Evolutionary conservation across 805 yeast genomes (phyloP), one percentile per base, ranked within the genome.

Genomic region (Wickerhamiella bombiphila): DNA sequence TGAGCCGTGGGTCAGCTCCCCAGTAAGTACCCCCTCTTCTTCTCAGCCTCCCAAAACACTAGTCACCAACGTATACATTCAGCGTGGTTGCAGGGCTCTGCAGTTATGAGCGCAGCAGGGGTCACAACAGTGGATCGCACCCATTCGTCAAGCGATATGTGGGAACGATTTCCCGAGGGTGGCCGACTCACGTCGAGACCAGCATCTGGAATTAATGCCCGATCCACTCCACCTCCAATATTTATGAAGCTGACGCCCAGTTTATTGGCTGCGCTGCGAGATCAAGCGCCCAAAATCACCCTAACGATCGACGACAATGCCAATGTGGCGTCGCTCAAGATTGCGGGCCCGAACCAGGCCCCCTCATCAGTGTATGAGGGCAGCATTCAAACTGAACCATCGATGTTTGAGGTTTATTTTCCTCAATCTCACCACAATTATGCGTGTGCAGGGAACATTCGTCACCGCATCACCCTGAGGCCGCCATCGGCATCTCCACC

Each of bases 221-320:
- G n/a, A n/a, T n/a, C n/a, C n/a, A n/a, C n/a, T n/a, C n/a, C n/a
- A n/a, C 51, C 54, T 14, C 54, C 54, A 5, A 49, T 50, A 8
- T 46, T 29, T 32, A 35, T 49, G 22, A 47, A 44, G 31, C 40
- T 50, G 17, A 47, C 44, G 22, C 42, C 15, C 41, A 31, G 16
- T 40, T 44, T 2, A 35, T 48, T 6, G 37, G 33, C 33, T 5
- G 16, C 36, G 34, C 36, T 19, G 9, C 36, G 17, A 33, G n/a
- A 14, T 15, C 14, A 16, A n/a, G 22, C 11, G 21, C 22, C 33
- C 14, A n/a, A 20, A 19, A 30, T 30, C 22, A 30, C 18, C 13
- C 22, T 30, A 8, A 13, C 14, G n/a, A 30, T 30, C 9, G 22
- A 30, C 22, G 7, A 20, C 8, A 16, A 30, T 6, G 11, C 33